Conservation (phyloP, 805 yeast genomes). For the Monosporozyma solicola region DNA sequence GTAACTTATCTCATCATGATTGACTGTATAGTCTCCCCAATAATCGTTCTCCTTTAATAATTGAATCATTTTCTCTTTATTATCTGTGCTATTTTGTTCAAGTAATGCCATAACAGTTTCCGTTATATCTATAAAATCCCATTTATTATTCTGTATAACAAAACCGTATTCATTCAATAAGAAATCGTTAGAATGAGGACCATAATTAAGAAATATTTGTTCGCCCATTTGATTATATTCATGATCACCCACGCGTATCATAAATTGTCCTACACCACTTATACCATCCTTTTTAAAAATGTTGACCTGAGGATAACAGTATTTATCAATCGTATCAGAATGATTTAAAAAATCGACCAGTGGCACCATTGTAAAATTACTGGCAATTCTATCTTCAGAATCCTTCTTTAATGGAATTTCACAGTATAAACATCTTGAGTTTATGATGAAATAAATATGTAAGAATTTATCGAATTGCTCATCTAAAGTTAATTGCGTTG, state of each 20-base stretch:
- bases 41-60: slow-evolving; percentile 44
- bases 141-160: slow-evolving; percentile 43
- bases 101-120: slow-evolving; percentile 33
- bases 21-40: slow-evolving; percentile 66
- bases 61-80: slow-evolving; percentile 3
- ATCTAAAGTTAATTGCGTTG: neutral
- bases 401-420: slow-evolving; percentile 44
- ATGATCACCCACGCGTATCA: slow-evolving; percentile 20
- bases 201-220: slow-evolving; percentile 70
- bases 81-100: slow-evolving; percentile 3
- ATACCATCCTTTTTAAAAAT: neutral
- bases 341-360: slow-evolving; percentile 85
- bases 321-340: slow-evolving; percentile 35
- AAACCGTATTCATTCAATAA: slow-evolving; percentile 85
- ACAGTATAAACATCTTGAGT: slow-evolving; percentile 85
- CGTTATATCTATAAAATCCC: slow-evolving; percentile 66
- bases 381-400: slow-evolving; percentile 30
- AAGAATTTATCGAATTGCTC: slow-evolving; percentile 29
- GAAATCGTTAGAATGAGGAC: slow-evolving; percentile 81
- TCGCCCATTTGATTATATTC: slow-evolving; percentile 27
- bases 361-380: slow-evolving; percentile 86
- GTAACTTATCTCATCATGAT: slow-evolving; percentile 47
- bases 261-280: slow-evolving; percentile 26
- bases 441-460: slow-evolving; percentile 81
- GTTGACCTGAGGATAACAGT: slow-evolving; percentile 47